Conservation (phyloP, 2,329 filamentous ascomycete species). For the Talaromyces sp. region DNA sequence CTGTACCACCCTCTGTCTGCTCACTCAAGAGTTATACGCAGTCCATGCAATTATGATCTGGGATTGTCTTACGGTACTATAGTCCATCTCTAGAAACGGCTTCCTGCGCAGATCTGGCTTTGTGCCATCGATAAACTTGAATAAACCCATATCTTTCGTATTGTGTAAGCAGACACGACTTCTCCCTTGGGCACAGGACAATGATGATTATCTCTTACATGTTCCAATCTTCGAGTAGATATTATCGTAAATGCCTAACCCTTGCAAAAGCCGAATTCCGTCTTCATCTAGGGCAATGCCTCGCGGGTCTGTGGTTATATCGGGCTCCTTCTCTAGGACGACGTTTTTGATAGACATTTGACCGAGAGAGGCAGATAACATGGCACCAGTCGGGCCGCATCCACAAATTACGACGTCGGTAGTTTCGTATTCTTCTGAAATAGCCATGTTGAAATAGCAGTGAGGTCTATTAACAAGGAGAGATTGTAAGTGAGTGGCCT, state of each 20-base stretch:
- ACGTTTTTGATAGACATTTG: conserved; percentile 23
- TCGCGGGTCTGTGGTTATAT: conserved; percentile 29
- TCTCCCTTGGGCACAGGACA: no score
- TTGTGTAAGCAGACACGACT: background rate
- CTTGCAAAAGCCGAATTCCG: conserved; percentile 28
- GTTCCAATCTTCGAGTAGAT: conserved; percentile 27
- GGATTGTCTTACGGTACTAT: background rate
- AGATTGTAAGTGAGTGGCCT: no score
- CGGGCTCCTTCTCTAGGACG: conserved; percentile 24
- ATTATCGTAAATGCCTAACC: conserved; percentile 25
- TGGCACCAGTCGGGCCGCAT: conserved; percentile 27
- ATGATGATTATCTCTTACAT: conserved; percentile 17
- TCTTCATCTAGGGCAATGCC: conserved; percentile 31
- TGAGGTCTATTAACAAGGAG: no score
- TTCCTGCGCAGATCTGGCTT: background rate
- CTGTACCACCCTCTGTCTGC: conserved; percentile 25
- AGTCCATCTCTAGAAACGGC: conserved; percentile 10
- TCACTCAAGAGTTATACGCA: background rate
- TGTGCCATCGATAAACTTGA: conserved; percentile 10
- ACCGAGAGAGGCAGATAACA: conserved; percentile 26
- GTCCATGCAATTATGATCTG: background rate
- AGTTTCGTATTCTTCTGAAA: conserved; percentile 15
- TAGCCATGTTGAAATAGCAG: background rate
- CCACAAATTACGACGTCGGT: conserved; percentile 29
- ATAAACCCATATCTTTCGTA: conserved; percentile 16